phyloP scores from a whole-genome alignment of 2,329 filamentous ascomycete species.

The Microdochium bolleyi region DNA sequence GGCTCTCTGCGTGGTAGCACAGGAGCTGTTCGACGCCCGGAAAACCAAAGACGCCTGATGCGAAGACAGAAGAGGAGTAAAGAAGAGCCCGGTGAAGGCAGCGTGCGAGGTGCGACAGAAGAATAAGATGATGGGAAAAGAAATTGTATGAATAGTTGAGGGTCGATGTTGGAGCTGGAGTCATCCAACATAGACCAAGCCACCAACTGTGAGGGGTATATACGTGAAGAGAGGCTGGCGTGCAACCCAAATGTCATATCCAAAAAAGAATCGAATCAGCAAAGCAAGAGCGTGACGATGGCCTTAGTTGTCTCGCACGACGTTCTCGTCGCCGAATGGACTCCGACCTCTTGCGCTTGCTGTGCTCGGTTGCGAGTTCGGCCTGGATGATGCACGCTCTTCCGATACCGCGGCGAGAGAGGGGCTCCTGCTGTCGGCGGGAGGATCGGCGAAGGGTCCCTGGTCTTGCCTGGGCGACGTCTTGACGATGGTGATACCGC shows the following conservation, averaged over 20 bases:
- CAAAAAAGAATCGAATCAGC: conserved; percentile 5
- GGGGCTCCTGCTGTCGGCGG: conserved; percentile 26
- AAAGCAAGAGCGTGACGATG: neutral
- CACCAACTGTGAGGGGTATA: neutral
- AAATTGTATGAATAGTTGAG: neutral
- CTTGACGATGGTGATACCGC: conserved; percentile 38
- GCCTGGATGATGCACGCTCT: conserved; percentile 41
- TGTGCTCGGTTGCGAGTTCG: conserved; percentile 25
- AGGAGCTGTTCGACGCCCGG: neutral
- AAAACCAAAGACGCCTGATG: neutral
- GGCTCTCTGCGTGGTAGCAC: neutral
- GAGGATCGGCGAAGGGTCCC: conserved; percentile 53
- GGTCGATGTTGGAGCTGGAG: neutral
- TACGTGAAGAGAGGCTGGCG: neutral
- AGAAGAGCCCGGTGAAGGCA: too few relatives aligned
- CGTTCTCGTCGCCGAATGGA: conserved; percentile 23
- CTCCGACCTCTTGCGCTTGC: conserved; percentile 12
- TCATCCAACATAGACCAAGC: neutral
- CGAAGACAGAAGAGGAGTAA: too few relatives aligned
- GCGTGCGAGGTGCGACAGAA: neutral
- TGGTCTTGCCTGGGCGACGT: conserved; percentile 42
- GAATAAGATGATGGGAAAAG: neutral
- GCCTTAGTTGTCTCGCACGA: conserved; percentile 13
- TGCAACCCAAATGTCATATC: neutral
- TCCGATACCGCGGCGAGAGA: conserved; percentile 43